A percentile compares a stretch with the other conserved stretches of the same genome.
These are phyloP conservation scores for Diplodia corticola DNA, from an alignment of 2,329 filamentous ascomycete genomes.

Conservation along the genomic window DNA sequence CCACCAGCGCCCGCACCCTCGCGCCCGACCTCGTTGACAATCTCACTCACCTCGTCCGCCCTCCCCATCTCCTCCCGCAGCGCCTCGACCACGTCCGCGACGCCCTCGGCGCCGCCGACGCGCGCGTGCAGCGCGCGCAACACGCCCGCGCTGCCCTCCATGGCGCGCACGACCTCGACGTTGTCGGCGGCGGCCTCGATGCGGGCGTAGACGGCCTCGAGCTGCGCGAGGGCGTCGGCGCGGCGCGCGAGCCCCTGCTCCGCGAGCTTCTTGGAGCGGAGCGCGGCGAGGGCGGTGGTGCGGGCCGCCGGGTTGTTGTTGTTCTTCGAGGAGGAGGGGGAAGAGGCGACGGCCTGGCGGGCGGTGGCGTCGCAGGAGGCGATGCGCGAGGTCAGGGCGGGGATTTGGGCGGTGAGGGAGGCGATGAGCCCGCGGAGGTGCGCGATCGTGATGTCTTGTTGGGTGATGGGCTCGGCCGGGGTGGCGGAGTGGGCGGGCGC, in stretches of 20 bases:
- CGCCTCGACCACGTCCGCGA: slow-evolving; percentile 73
- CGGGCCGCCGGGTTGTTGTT: slow-evolving; percentile 15
- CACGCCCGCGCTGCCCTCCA: slow-evolving; percentile 74
- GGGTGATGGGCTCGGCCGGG: slow-evolving; percentile 58
- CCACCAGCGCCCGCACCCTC: slow-evolving; percentile 29
- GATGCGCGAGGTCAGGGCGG: slow-evolving; percentile 61
- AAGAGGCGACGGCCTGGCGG: slow-evolving; percentile 65
- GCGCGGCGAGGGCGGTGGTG: slow-evolving; percentile 70
- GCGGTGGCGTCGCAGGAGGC: slow-evolving; percentile 56
- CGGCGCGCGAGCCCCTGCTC: slow-evolving; percentile 73
- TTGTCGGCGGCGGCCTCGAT: slow-evolving; percentile 86
- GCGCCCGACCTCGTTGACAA: slow-evolving; percentile 63
- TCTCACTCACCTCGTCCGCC: slow-evolving; percentile 73
- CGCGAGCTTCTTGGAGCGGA: slow-evolving; percentile 79
- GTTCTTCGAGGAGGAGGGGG: no score
- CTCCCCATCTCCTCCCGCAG: slow-evolving; percentile 75
- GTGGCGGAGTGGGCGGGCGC: slow-evolving; percentile 53
- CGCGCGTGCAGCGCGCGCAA: slow-evolving; percentile 72
- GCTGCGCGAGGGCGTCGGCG: slow-evolving; percentile 71
- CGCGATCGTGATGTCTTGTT: slow-evolving; percentile 79
- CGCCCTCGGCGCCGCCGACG: slow-evolving; percentile 73
- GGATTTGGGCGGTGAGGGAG: slow-evolving; percentile 66
- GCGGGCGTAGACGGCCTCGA: slow-evolving; percentile 79
- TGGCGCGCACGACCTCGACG: slow-evolving; percentile 76
- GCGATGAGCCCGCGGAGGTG: slow-evolving; percentile 73